Conservation (phyloP, 2,329 filamentous ascomycete genomes). For the Colletotrichum horii region DNA sequence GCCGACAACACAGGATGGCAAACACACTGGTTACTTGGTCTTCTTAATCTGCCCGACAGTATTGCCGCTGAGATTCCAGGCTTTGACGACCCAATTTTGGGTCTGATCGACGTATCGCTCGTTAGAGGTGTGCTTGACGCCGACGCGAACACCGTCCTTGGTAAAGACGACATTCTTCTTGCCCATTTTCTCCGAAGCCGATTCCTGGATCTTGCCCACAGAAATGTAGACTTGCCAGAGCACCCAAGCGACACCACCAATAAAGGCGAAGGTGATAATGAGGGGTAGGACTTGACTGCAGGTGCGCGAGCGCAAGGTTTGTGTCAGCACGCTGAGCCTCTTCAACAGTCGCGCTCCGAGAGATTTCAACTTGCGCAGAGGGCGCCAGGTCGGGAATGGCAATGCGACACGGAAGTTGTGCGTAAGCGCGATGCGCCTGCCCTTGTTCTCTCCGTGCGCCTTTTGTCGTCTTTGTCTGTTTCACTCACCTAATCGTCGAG, state of each 20-base stretch:
- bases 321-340: neutral
- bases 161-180: constrained; percentile 78
- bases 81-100: constrained; percentile 71
- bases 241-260: constrained; percentile 66
- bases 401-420: neutral
- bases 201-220: constrained; percentile 67
- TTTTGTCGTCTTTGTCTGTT: neutral
- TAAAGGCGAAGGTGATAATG: constrained; percentile 63
- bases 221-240: constrained; percentile 76
- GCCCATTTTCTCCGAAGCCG: constrained; percentile 73
- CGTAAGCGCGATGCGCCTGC: neutral
- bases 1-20: neutral
- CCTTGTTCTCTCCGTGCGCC: neutral
- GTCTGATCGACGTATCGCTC: constrained; percentile 78
- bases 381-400: neutral
- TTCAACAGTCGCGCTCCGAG: neutral
- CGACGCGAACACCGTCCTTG: constrained; percentile 76
- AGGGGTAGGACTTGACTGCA: constrained; percentile 70
- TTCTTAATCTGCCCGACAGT: constrained; percentile 21
- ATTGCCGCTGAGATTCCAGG: constrained; percentile 61
- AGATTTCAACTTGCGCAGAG: neutral
- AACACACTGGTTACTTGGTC: neutral
- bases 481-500: constrained; percentile 14
- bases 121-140: constrained; percentile 69
- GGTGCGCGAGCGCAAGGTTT: neutral